Evolutionary conservation across 2,329 filamentous ascomycete genomes (phyloP), one percentile per base, ranked within the genome.

Genomic region (Gyromitra esculenta): DNA sequence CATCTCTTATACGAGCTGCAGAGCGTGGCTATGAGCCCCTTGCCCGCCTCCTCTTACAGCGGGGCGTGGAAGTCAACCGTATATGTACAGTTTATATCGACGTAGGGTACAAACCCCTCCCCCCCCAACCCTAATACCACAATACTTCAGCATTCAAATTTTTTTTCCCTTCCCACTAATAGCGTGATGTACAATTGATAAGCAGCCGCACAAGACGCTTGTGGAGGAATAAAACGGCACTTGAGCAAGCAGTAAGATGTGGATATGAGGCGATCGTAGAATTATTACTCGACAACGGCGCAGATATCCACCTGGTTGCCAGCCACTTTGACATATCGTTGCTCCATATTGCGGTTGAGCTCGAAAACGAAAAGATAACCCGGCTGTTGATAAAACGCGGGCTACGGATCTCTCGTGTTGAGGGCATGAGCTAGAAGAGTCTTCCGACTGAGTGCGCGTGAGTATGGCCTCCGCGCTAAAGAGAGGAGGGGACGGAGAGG

Each of bases 21-120:
- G 48, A 67, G n/a, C 18, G 64, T 7, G 64, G 64, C 1, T 67
- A 67, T 5, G 64, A 67, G 7, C 39, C 39, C 6, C 50, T 67
- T 18, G 18, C 35, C 2, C 64, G 50, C 11, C 6, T 56, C 3
- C 64, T 67, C 1, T 13, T 67, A 4, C 35, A 67, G 64, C 13
- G 35, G 6, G 64, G 64, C 5, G 64, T n/a, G 5, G 64, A 67
- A 13, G 45, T 67, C 13, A 7, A 67, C 8, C 25, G 48, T 4
- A 41, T 5, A 35, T 48, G 25, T 31, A 31, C 25, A 31, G 25
- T 31, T 31, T 31, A 31, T 31, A 31, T 31, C 25, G 25, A 31
- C 2, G 25, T 31, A 31, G 25, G 25, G 25, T 31, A 31, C 25
- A 21, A 21, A 21, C 18, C 18, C 18, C 18, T 21, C 18, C 18